Conservation (phyloP, 192 early-diverging fungal genomes). For the Podila minutissima region DNA sequence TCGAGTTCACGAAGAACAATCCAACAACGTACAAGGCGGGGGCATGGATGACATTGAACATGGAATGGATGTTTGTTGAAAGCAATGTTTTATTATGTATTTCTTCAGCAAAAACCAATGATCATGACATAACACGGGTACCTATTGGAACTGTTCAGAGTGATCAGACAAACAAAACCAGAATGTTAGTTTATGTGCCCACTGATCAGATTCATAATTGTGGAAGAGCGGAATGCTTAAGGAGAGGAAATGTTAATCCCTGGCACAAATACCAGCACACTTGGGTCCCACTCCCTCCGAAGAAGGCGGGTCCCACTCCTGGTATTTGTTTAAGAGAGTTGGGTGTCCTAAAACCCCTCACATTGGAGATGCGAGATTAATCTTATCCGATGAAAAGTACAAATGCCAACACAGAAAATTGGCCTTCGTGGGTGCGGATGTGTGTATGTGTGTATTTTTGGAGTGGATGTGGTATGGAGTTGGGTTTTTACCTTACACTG, state of each 20-base stretch:
- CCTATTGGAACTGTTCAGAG: background rate
- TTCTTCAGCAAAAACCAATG: no score
- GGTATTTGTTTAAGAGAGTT: slow-evolving; percentile 50
- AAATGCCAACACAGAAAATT: slow-evolving; percentile 53
- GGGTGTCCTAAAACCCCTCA: slow-evolving; percentile 56
- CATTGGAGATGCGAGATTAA: slow-evolving; percentile 34
- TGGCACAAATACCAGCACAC: slow-evolving; percentile 50
- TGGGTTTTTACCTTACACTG: no score
- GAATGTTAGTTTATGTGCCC: background rate
- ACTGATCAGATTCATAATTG: background rate
- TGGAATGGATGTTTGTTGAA: no score
- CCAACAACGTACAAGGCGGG: no score
- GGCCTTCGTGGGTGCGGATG: slow-evolving; percentile 56
- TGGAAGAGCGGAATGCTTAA: background rate
- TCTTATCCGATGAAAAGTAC: slow-evolving; percentile 56
- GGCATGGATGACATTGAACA: no score
- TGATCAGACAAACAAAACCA: slow-evolving; percentile 5
- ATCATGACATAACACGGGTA: no score
- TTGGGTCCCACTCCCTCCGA: slow-evolving; percentile 47
- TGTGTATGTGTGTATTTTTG: slow-evolving; percentile 2
- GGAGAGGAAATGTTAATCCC: slow-evolving; percentile 36
- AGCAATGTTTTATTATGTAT: no score
- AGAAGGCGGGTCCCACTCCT: slow-evolving; percentile 49
- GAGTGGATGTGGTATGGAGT: background rate
- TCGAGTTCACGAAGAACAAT: no score